Base-by-base conservation (phyloP, 1,284 basidiomycete species). In the Ceratobasidium sp. region DNA sequence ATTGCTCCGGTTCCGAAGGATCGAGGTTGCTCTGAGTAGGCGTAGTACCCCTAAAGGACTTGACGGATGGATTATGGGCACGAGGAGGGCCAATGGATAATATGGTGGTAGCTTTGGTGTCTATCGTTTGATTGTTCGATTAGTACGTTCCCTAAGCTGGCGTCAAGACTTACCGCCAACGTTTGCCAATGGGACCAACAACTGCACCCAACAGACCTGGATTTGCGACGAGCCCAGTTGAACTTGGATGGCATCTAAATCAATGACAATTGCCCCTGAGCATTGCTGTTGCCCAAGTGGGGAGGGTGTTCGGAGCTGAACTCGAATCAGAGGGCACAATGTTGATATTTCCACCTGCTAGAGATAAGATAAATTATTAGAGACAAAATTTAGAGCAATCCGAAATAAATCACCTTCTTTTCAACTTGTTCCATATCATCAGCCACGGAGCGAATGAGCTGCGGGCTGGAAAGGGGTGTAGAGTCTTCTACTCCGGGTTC, bases 211-310 rank as follows among this genome's bases (percentile, higher is more conserved):
- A 54, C 82, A 44, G 29, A 67, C 49, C 43, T 75, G 69, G n/a
- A 68, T 76, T n/a, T 79, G 69, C 11, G 80, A 76, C 6, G 81
- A 80, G 17, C 84, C 83, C 43, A 84, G 85, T 54, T 81, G 84
- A 2, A 91, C 71, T 8, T 80, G 82, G n/a, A 92, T 79, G 64
- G 86, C 84, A 80, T 91, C 89, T 0, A 93, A 76, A 81, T 94
- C 92, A 44, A 92, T n/a, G 6, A 92, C 82, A 3, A 93, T 69
- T 22, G 88, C 86, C 8, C 93, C 92, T n/a, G 92, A 92, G 17
- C 92, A 88, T 22, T 84, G 84, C 80, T 37, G 83, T 44, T 71
- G 61, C 43, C 46, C 43, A 13, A 65, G 61, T 22, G 74, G 76
- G 11, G 78, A 73, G 19, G 81, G 19, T 15, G 89, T 89, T 75